These are phyloP conservation scores for Metroxylon sagu DNA, from an alignment of 176 grass and related monocot genomes.

Conservation along the genomic window DNA sequence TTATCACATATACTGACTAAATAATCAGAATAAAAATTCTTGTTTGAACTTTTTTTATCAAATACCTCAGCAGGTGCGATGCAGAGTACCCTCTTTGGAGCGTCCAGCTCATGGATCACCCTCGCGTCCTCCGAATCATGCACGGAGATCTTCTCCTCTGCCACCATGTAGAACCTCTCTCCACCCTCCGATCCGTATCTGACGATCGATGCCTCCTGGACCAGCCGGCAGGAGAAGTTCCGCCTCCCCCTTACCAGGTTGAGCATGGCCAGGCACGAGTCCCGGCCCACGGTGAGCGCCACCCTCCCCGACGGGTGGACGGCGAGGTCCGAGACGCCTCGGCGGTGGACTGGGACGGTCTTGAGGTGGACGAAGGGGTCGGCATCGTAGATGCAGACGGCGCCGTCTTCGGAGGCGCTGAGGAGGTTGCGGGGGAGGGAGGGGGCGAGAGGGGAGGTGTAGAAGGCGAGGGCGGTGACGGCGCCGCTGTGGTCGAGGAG, in stretches of 20 bases:
- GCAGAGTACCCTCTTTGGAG: constrained; percentile 46
- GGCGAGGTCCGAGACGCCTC: constrained; percentile 34
- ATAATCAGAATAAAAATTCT: neutral
- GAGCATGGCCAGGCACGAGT: constrained; percentile 50
- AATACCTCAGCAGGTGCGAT: constrained; percentile 62
- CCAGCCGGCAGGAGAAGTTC: constrained; percentile 74
- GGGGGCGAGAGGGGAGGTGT: constrained; percentile 32
- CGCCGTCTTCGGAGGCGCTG: constrained; percentile 68
- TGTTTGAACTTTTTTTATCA: neutral
- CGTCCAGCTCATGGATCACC: constrained; percentile 60
- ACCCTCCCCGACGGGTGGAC: constrained; percentile 61
- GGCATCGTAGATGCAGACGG: constrained; percentile 68
- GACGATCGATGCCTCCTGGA: constrained; percentile 39
- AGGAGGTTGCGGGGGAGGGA: constrained; percentile 81
- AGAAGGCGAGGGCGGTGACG: constrained; percentile 78
- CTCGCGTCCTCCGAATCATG: constrained; percentile 75
- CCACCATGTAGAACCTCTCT: constrained; percentile 44
- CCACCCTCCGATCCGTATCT: constrained; percentile 27
- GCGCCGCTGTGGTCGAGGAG: constrained; percentile 65
- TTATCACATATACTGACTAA: neutral
- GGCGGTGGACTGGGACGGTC: constrained; percentile 33
- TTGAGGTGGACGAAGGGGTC: constrained; percentile 65
- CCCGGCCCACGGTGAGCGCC: constrained; percentile 61
- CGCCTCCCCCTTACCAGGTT: constrained; percentile 57
- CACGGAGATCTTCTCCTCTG: constrained; percentile 44